These are phyloP conservation scores for Mortierella sp. DNA, from an alignment of 371 early-diverging fungal species.

Conservation along the genomic window DNA sequence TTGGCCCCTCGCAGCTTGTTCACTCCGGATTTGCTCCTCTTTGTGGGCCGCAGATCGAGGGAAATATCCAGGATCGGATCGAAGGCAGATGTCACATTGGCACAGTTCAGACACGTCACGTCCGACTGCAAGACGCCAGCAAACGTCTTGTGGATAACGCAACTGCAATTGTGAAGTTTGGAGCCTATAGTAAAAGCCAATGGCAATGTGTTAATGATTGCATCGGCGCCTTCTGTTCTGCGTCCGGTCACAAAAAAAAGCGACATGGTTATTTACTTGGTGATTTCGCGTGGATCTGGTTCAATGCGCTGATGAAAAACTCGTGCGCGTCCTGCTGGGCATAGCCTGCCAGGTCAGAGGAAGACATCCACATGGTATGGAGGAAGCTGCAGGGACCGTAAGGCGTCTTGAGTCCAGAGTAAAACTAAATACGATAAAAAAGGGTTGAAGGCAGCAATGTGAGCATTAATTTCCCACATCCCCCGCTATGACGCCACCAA, in stretches of 20 bases:
- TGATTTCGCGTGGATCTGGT: constrained; percentile 84
- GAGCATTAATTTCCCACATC: not conserved
- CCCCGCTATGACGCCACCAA: not conserved
- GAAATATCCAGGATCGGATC: constrained; percentile 96
- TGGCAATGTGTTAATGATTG: not conserved
- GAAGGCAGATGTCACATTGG: constrained; percentile 80
- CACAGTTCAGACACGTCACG: constrained; percentile 89
- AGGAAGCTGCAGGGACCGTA: constrained; percentile 89
- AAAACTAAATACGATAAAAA: constrained; percentile 63
- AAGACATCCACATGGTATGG: constrained; percentile 90
- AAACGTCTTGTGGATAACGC: constrained; percentile 93
- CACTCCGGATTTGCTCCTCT: constrained; percentile 45
- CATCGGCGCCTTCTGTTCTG: not conserved
- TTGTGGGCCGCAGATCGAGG: constrained; percentile 78
- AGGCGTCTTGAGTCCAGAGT: constrained; percentile 78
- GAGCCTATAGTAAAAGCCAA: constrained; percentile 11
- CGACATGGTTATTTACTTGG: constrained; percentile 40
- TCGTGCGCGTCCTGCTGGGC: constrained; percentile 98
- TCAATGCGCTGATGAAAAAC: constrained; percentile 91
- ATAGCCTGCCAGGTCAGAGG: constrained; percentile 90
- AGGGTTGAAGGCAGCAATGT: not conserved
- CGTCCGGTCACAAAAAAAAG: not conserved
- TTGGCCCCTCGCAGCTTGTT: constrained; percentile 40
- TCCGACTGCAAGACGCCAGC: constrained; percentile 90
- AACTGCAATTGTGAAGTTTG: constrained; percentile 74